Base-by-base conservation (phyloP, 176 grass and related monocot species). In the Carex kokanica region DNA sequence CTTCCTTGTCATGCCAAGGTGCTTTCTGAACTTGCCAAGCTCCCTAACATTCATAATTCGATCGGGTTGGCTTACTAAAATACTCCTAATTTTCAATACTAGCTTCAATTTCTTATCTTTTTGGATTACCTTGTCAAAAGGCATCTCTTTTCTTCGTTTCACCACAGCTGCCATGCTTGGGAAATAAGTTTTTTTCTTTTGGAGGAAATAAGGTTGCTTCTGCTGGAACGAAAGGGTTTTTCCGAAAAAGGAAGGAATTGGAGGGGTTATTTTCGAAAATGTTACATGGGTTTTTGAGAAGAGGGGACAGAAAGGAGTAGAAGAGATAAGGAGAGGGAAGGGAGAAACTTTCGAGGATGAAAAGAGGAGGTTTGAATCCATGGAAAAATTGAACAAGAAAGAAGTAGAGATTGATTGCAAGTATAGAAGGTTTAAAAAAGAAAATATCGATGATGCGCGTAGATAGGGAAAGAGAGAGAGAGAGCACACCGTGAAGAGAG, bases 81-180 rank as follows among this genome's bases (percentile, higher is more conserved):
- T 93, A 77, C 91, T 90, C 82, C 93, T 91, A 41, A 99, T 94
- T 89, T 93, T 95, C 81, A 99, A 84, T 15, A 95, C 89, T 23
- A 99, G 89, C 85, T 99, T 99, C 5, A 99, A 87, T 85, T 93
- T 99, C 93, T 99, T 99, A 86, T 98, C 96, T 23, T 89, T 86
- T 83, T 98, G 91, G 78, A 98, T 93, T 11, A 98, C 96, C 86
- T 86, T 91, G 84, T 98, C 93, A 78, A 98, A 95, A 21, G 96
- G 89, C 2, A 60, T 10, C 88, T 98, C 96, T 91, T 95, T 98
- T 43, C 93, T 89, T 20, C 96, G 85, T 83, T 98, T 98, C 74
- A 93, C 91, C 64, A 87, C 91, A n/a, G 93, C 89, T 57, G 38
- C 43, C 2, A 86, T 61, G 10, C 83, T 40, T 47, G 79, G 74